phyloP scores from a whole-genome alignment of 2,329 filamentous ascomycete species.

The Neurospora sp. region DNA sequence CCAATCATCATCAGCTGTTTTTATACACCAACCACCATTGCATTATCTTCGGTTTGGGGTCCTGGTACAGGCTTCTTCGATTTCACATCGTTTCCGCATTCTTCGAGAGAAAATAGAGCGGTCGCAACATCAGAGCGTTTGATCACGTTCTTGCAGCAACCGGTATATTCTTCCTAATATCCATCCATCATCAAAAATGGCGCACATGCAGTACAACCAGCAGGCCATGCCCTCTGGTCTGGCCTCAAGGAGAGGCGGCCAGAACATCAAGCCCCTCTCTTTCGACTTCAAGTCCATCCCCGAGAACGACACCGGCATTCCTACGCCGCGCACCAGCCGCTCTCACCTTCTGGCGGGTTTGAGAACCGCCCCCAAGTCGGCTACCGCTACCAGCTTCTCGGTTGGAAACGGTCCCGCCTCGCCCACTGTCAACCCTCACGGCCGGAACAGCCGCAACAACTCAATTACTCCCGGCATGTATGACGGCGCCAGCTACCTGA shows the following conservation, averaged over 20 bases:
- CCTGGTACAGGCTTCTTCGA: slow-evolving; percentile 10
- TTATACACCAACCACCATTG: not conserved
- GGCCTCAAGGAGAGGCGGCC: slow-evolving; percentile 73
- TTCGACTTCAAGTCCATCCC: slow-evolving; percentile 65
- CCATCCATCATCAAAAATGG: slow-evolving; percentile 5
- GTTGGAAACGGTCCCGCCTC: slow-evolving; percentile 41
- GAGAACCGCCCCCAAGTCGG: slow-evolving; percentile 85
- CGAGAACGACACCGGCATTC: slow-evolving; percentile 56
- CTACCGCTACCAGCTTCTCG: slow-evolving; percentile 60
- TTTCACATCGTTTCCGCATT: slow-evolving; percentile 13
- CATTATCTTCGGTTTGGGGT: slow-evolving; percentile 5
- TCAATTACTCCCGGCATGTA: slow-evolving; percentile 34
- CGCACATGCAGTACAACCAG: slow-evolving; percentile 4
- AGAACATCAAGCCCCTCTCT: slow-evolving; percentile 82
- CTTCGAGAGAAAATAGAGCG: slow-evolving; percentile 18
- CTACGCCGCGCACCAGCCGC: slow-evolving; percentile 86
- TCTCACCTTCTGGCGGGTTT: slow-evolving; percentile 90
- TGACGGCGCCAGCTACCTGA: slow-evolving; percentile 34
- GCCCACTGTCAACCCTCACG: slow-evolving; percentile 30
- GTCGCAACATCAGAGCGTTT: slow-evolving; percentile 15
- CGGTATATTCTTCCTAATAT: slow-evolving; percentile 17
- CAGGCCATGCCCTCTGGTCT: slow-evolving; percentile 66
- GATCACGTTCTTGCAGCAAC: slow-evolving; percentile 16
- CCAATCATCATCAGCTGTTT: slow-evolving; percentile 5
- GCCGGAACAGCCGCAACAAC: slow-evolving; percentile 36